A percentile compares a stretch with the other conserved stretches of the same genome.
phyloP scores from a whole-genome alignment of 176 grass and related monocot species.

The Oropetium thomaeum region DNA sequence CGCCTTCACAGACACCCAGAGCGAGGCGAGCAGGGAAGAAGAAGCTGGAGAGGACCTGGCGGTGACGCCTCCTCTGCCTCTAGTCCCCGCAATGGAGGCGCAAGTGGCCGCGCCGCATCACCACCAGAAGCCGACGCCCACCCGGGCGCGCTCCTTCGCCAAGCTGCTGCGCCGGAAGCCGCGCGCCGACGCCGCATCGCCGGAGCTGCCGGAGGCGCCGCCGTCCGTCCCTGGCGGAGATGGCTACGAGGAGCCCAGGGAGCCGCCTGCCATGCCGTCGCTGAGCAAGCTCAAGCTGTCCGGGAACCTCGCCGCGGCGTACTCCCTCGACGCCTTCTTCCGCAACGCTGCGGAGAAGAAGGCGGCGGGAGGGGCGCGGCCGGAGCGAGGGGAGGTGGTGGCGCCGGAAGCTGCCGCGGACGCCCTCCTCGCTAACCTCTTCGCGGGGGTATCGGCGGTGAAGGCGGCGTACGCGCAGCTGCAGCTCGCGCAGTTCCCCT shows the following conservation, averaged over 20 bases:
- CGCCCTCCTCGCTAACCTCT: conserved; percentile 59
- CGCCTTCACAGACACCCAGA: not conserved
- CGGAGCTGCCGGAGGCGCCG: not conserved
- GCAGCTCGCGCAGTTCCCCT: conserved; percentile 84
- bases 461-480: conserved; percentile 94
- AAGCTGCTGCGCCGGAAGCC: conserved; percentile 70
- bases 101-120: conserved; percentile 31
- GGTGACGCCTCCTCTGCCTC: not conserved
- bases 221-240: not conserved
- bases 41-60: not conserved
- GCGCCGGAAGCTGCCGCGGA: conserved; percentile 33
- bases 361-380: not conserved
- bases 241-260: conserved; percentile 29
- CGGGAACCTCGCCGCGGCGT: conserved; percentile 53
- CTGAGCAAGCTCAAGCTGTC: conserved; percentile 79
- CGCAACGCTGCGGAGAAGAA: conserved; percentile 47
- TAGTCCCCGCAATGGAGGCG: conserved; percentile 37
- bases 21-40: not conserved
- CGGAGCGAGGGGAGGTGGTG: not conserved
- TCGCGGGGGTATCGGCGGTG: conserved; percentile 79
- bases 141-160: conserved; percentile 54
- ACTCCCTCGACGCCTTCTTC: conserved; percentile 52
- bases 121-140: conserved; percentile 31
- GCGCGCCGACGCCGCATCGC: conserved; percentile 15
- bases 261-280: conserved; percentile 22